Conservation (phyloP, 768 basidiomycete species). For the Strobilomyces echinocephalus region DNA sequence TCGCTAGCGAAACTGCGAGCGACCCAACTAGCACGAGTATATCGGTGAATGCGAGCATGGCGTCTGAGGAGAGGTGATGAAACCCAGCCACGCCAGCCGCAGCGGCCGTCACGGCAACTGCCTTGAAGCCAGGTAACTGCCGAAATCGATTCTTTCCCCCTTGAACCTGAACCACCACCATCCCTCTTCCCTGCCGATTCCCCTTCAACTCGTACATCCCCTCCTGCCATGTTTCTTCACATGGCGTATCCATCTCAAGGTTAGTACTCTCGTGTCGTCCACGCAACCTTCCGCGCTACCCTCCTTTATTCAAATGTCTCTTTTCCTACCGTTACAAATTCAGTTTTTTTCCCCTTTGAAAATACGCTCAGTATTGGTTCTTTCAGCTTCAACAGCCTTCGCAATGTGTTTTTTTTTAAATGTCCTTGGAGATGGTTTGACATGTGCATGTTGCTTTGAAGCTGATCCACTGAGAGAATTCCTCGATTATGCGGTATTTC, state of each 20-base stretch:
- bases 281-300: neutral
- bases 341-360: neutral
- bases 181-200: constrained; percentile 1
- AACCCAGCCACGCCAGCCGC: neutral
- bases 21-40: constrained; percentile 42
- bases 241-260: neutral
- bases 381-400: neutral
- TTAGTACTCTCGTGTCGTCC: neutral
- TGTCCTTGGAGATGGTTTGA: neutral
- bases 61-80: constrained; percentile 1
- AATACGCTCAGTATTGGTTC: neutral
- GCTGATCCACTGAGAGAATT: neutral
- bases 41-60: constrained; percentile 35
- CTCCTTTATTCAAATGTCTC: neutral
- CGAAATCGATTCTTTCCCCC: constrained; percentile 18
- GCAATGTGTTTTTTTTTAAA: neutral
- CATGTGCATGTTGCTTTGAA: neutral
- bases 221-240: neutral
- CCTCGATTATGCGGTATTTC: constrained; percentile 4
- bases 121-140: constrained; percentile 19
- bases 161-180: constrained; percentile 33
- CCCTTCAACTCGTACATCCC: neutral
- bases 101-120: constrained; percentile 27
- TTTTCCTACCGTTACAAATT: neutral
- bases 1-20: constrained; percentile 46